phyloP scores from a whole-genome alignment of 306 rosid genomes.

The Gastrolobium villosum region DNA sequence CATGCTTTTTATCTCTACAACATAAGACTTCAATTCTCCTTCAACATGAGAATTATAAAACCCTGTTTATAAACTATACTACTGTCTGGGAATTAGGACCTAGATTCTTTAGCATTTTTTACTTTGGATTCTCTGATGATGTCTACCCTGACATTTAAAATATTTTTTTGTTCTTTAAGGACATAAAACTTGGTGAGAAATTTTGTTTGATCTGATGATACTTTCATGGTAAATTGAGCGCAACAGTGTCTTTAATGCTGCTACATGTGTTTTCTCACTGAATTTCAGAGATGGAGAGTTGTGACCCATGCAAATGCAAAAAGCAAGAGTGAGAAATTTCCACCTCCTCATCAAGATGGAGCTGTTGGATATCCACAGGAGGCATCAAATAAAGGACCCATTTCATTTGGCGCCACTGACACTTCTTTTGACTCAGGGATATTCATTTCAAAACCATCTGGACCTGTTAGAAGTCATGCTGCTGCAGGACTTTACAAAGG shows the following conservation, averaged over 20 bases:
- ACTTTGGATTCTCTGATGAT: conserved; percentile 52
- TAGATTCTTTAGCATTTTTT: conserved; percentile 44
- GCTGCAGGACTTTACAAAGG: conserved; percentile 63
- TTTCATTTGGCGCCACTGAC: conserved; percentile 75
- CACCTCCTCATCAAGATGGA: conserved; percentile 99
- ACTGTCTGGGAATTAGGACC: conserved; percentile 37
- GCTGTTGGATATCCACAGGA: conserved; percentile 86
- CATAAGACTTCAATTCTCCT: too few species aligned
- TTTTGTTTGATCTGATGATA: conserved; percentile 43
- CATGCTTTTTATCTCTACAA: too few species aligned
- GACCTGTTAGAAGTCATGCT: conserved; percentile 58
- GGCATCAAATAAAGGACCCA: conserved; percentile 70
- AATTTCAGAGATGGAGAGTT: conserved; percentile 94
- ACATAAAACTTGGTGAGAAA: conserved; percentile 46
- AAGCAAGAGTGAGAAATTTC: conserved; percentile 99
- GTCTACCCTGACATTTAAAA: conserved; percentile 47
- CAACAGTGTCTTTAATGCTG: conserved; percentile 36
- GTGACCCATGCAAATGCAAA: conserved; percentile 83
- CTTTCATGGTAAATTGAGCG: conserved; percentile 37
- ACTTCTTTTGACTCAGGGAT: conserved; percentile 73
- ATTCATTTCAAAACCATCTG: conserved; percentile 71
- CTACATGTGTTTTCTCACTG: conserved; percentile 49
- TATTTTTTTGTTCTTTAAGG: conserved; percentile 31
- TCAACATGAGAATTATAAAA: too few species aligned
- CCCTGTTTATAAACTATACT: conserved; percentile 30